Evolutionary conservation across 1,139 yeast species (phyloP).

Genomic region (Candida sanyaensis): DNA sequence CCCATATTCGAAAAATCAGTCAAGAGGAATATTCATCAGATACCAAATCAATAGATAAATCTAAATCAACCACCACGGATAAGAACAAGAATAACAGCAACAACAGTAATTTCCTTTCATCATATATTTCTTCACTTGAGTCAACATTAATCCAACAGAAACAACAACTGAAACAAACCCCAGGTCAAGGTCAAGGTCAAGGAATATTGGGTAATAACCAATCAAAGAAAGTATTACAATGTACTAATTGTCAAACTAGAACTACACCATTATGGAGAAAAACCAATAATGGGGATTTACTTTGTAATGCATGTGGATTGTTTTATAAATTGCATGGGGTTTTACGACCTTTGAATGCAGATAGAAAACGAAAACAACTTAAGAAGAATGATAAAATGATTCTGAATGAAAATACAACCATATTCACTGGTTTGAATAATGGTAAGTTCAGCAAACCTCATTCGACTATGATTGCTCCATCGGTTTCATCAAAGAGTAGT

Average conservation of each 20-base stretch:
- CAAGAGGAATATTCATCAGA: conserved; percentile 36
- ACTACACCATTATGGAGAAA: conserved; percentile 53
- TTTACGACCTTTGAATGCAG: conserved; percentile 38
- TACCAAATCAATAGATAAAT: conserved; percentile 2
- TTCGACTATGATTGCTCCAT: neutral
- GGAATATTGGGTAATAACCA: neutral
- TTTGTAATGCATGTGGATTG: conserved; percentile 52
- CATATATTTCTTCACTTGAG: conserved; percentile 44
- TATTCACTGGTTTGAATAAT: conserved; percentile 24
- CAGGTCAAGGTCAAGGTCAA: neutral
- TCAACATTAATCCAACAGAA: conserved; percentile 31
- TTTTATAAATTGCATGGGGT: conserved; percentile 50
- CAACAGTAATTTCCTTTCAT: conserved; percentile 33
- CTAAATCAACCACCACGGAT: neutral
- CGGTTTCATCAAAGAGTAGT: neutral
- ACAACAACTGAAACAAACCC: conserved; percentile 5
- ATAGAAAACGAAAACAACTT: conserved; percentile 8
- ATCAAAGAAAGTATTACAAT: conserved; percentile 32
- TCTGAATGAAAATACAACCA: conserved; percentile 24
- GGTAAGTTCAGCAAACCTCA: conserved; percentile 1
- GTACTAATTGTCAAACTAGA: conserved; percentile 47
- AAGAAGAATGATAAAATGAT: conserved; percentile 21
- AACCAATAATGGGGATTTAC: conserved; percentile 43
- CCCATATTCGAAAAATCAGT: conserved; percentile 46
- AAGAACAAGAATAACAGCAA: neutral